phyloP scores from a whole-genome alignment of 768 basidiomycete species.

The Megacollybia marginata region DNA sequence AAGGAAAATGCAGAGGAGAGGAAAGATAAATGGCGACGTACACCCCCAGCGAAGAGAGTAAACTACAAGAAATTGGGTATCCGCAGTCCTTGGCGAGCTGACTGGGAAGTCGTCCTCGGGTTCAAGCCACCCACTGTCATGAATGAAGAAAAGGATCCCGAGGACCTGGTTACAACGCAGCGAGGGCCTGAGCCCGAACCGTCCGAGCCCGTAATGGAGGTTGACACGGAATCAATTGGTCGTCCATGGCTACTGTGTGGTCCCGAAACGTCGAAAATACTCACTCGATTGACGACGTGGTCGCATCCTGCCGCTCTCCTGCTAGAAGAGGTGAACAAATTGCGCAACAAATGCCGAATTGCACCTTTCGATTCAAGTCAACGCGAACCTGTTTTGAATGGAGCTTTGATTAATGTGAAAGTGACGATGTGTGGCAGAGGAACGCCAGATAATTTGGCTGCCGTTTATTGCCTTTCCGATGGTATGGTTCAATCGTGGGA shows the following conservation, averaged over 20 bases:
- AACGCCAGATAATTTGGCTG: conserved; percentile 64
- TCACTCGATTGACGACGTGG: conserved; percentile 30
- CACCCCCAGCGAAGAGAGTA: conserved; percentile 81
- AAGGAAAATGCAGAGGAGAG: conserved; percentile 45
- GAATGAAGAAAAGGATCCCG: conserved; percentile 8
- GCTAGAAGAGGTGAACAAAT: conserved; percentile 45
- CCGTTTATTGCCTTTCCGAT: conserved; percentile 60
- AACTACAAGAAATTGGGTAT: conserved; percentile 63
- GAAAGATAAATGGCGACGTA: conserved; percentile 60
- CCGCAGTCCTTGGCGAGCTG: conserved; percentile 64
- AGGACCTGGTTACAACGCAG: conserved; percentile 51
- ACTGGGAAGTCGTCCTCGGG: conserved; percentile 72
- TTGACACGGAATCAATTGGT: conserved; percentile 16
- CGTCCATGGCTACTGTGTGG: conserved; percentile 71
- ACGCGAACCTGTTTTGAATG: conserved; percentile 40
- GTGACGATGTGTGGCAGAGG: conserved; percentile 61
- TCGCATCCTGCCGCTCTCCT: conserved; percentile 39
- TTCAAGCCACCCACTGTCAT: conserved; percentile 16
- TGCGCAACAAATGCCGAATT: conserved; percentile 50
- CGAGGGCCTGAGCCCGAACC: conserved; percentile 27
- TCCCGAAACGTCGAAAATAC: conserved; percentile 33
- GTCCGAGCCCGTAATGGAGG: conserved; percentile 10
- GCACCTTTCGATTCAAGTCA: conserved; percentile 26
- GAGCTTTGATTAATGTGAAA: conserved; percentile 63
- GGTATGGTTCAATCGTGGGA: conserved; percentile 44